Evolutionary conservation across 345 rosid species (phyloP), one percentile per base, ranked within the genome.

Genomic region (Cardiospermum halicacabum): DNA sequence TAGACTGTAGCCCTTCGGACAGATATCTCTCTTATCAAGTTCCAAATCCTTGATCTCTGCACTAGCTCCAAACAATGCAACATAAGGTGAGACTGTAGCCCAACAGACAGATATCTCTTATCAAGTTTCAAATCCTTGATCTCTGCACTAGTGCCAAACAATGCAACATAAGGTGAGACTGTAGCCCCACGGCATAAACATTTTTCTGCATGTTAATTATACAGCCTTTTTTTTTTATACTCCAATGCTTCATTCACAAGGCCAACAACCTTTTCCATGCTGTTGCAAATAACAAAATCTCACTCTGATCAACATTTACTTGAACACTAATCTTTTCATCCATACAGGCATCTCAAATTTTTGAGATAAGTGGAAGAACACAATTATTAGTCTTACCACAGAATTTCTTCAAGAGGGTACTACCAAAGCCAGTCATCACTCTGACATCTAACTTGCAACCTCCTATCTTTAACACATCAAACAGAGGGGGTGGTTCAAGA

Each of bases 141-240:
- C 78, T 79, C 85, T 45, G 93, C 96, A 70, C 96, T 96, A 64
- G 96, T 77, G 68, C 96, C 98, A 59, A 92, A 80, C 73, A 92
- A 80, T 27, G 94, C 98, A 50, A 83, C 15, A 40, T 84, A 78
- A 32, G 86, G 79, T 30, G 83, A 80, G 39, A 64, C 73, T 55
- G 84, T 79, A n/a, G 78, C 82, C 55, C 87, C 89, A 53, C 74
- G 80, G 71, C 78, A 86, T 49, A 89, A 63, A 64, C 65, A 64
- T 73, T 82, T 86, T 81, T 82, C 97, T 71, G 76, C 56, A 77
- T 97, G 89, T 79, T 93, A 97, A 69, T 84, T 78, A 50, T 48
- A 77, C 64, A 93, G 68, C 84, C 75, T 78, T 68, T 93, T 70
- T 70, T 56, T 76, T 79, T 93, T 92, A 68, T 72, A 79, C 37